phyloP scores from a whole-genome alignment of 192 early-diverging fungal species.

The Paraglomus brasilianum region DNA sequence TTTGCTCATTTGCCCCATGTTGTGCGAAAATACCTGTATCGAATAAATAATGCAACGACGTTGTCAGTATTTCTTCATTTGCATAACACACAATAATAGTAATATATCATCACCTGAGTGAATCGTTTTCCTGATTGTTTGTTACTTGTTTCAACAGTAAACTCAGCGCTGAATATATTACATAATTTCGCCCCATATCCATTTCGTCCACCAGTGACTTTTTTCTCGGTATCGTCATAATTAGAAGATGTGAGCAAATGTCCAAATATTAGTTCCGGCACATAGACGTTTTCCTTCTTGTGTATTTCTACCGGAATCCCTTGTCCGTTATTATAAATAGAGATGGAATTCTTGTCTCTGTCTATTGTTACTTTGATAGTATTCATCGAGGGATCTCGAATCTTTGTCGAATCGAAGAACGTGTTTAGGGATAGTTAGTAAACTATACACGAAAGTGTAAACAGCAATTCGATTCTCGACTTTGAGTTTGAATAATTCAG shows the following conservation, averaged over 20 bases:
- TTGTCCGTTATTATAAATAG: conserved; percentile 90
- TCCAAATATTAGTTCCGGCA: conserved; percentile 97
- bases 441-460: neutral
- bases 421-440: neutral
- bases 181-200: conserved; percentile 93
- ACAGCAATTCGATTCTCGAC: neutral
- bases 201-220: conserved; percentile 94
- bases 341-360: conserved; percentile 72
- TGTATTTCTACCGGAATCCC: conserved; percentile 97
- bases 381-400: conserved; percentile 85
- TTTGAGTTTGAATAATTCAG: neutral
- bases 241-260: conserved; percentile 96
- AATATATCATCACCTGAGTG: too few species aligned
- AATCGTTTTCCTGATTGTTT: conserved; percentile 68
- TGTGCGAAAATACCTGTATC: conserved; percentile 82
- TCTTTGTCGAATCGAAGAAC: conserved; percentile 42
- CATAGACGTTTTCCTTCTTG: conserved; percentile 82
- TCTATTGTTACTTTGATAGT: conserved; percentile 88
- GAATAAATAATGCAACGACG: too few species aligned
- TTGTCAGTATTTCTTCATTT: too few species aligned
- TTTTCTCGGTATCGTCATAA: conserved; percentile 94
- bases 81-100: too few species aligned
- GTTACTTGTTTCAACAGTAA: conserved; percentile 91
- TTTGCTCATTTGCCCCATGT: conserved; percentile 79
- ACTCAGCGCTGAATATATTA: conserved; percentile 96